Conservation (phyloP, 2,329 filamentous ascomycete genomes). For the Tolypocladium inflatum region DNA sequence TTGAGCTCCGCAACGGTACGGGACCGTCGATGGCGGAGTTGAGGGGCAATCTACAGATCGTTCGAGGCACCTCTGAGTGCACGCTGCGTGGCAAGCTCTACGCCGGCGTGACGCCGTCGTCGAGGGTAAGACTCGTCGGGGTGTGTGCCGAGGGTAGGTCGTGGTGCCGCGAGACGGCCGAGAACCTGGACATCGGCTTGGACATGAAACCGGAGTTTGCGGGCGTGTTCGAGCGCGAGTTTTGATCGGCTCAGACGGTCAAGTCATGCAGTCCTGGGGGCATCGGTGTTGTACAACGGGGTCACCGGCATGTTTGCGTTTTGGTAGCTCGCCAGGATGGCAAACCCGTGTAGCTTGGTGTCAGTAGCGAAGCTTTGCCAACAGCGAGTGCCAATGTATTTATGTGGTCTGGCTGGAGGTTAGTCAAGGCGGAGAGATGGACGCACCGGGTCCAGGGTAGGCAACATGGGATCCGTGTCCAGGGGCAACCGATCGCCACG, state of each 20-base stretch:
- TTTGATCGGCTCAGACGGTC: neutral
- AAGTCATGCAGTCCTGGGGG: neutral
- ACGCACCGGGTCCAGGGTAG: neutral
- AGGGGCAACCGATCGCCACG: neutral
- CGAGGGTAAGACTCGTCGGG: neutral
- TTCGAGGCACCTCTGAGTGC: slow-evolving; percentile 16
- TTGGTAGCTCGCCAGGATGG: neutral
- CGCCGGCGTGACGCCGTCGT: slow-evolving; percentile 1
- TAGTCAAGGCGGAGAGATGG: neutral
- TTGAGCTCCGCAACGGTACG: slow-evolving; percentile 17
- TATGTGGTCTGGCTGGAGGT: neutral
- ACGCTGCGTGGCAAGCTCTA: slow-evolving; percentile 13
- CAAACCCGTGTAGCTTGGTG: too few relatives aligned
- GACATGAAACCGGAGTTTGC: neutral
- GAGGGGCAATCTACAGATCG: slow-evolving; percentile 18
- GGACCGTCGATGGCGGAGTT: slow-evolving; percentile 10
- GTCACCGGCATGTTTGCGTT: neutral
- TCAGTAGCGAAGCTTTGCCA: neutral
- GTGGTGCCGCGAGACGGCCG: neutral
- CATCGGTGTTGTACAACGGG: neutral
- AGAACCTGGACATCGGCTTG: neutral
- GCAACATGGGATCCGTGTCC: neutral
- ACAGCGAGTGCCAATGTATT: neutral
- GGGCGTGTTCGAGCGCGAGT: neutral
- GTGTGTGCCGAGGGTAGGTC: neutral